Conservation (phyloP, 2,329 filamentous ascomycete genomes). For the Beauveria medogensis region DNA sequence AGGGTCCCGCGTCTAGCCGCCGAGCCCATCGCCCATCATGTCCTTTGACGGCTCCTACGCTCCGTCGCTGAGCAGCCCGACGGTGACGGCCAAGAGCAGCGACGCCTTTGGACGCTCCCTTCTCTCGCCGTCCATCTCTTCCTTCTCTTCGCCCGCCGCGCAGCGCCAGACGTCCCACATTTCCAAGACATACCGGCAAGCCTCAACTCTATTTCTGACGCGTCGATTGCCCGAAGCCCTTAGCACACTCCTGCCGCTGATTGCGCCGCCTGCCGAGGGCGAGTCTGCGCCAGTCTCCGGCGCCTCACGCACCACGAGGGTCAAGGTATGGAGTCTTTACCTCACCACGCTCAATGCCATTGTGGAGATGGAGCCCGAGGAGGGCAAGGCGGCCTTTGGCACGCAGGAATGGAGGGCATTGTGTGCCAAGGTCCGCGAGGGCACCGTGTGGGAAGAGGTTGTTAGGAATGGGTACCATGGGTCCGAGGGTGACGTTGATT, state of each 20-base stretch:
- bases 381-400: constrained; percentile 84
- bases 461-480: constrained; percentile 81
- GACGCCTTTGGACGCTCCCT: constrained; percentile 42
- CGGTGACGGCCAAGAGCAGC: constrained; percentile 25
- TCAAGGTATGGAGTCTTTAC: constrained; percentile 97
- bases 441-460: constrained; percentile 90
- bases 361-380: constrained; percentile 78
- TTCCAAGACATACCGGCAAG: constrained; percentile 88
- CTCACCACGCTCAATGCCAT: constrained; percentile 88
- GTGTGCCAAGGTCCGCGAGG: constrained; percentile 77
- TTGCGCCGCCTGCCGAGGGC: constrained; percentile 50
- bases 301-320: constrained; percentile 72
- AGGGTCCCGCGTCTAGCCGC: background rate
- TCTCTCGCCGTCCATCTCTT: constrained; percentile 60
- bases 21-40: constrained; percentile 24
- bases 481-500: constrained; percentile 81
- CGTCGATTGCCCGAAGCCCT: constrained; percentile 86
- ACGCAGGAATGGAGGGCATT: constrained; percentile 75
- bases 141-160: constrained; percentile 53
- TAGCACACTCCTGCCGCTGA: constrained; percentile 74
- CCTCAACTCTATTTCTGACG: constrained; percentile 89
- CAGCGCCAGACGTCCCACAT: constrained; percentile 63
- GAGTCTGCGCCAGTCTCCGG: constrained; percentile 67
- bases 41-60: constrained; percentile 35
- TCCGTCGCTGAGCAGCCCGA: constrained; percentile 30